These are phyloP conservation scores for Scenedesmus sp. DNA, from an alignment of 163 green algal species.

Conservation along the genomic window DNA sequence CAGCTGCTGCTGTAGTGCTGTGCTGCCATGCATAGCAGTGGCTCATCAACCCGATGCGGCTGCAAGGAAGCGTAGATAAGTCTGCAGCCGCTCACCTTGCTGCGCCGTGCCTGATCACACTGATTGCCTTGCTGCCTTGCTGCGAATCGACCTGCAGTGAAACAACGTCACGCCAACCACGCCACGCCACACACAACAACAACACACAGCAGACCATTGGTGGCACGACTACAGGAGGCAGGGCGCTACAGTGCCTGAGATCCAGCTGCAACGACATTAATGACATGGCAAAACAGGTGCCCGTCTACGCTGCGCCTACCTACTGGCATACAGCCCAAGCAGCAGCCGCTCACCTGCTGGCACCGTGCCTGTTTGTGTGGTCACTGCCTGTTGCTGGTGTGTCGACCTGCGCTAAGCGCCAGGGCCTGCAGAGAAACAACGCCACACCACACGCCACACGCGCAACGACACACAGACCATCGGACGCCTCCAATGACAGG, in stretches of 20 bases:
- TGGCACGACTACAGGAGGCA: neutral
- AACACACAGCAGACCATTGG: neutral
- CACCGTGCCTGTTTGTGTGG: neutral
- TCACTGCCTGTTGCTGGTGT: neutral
- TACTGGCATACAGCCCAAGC: neutral
- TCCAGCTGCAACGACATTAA: neutral
- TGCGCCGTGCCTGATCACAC: neutral
- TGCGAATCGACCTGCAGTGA: neutral
- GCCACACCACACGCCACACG: neutral
- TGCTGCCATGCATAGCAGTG: neutral
- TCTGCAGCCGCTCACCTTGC: neutral
- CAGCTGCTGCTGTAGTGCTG: neutral
- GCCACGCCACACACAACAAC: neutral
- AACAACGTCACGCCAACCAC: neutral
- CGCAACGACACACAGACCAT: neutral
- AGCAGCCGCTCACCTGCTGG: neutral
- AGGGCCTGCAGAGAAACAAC: neutral
- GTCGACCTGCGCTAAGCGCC: neutral
- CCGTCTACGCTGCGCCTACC: neutral
- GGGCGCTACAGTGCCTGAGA: too few relatives aligned
- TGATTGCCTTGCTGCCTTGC: neutral
- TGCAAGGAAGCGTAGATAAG: neutral
- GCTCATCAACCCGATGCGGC: neutral
- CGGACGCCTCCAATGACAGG: neutral
- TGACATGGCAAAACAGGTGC: neutral